Evolutionary conservation across 257 asterid species (phyloP), one percentile per base, ranked within the genome.

Genomic region (Leonotis leonurus): DNA sequence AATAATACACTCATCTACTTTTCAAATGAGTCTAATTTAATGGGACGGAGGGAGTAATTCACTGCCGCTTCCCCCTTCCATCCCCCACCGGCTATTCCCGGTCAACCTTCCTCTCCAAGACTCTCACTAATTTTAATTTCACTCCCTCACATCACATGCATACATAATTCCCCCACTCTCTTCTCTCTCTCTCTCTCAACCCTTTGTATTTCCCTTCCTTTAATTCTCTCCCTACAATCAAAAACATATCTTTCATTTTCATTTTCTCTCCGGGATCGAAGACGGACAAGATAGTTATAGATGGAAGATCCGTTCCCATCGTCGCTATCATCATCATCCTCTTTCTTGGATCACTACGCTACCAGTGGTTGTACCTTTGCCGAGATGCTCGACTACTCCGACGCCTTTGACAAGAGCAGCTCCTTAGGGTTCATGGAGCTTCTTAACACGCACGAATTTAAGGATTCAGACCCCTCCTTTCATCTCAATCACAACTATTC

Each of bases 341-440:
- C 69, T 1, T 70, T 59, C 48, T 18, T 69, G 58, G 88, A 79
- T 62, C 62, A 67, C 25, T 59, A 70, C 56, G 22, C 54, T 29
- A 9, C 21, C n/a, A 68, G 26, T 32, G 14, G 56, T 20, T 59
- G 44, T 41, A 18, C 76, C 17, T 25, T 75, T 3, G 24, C 78
- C 24, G 77, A 70, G 44, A 62, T 75, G 46, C n/a, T 73, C 20
- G 80, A 74, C 4, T 62, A 33, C 46, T 9, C 44, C 21, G 64
- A 29, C 8, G 56, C 27, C 1, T 60, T 1, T 57, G 71, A 71
- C 30, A 67, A 62, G 24, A 52, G 64, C 68, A 32, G 60, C 51
- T 75, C 79, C 0, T 21, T 83, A 62, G 95, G 91, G 69, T 83
- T 83, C 55, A 72, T 84, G 89, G 92, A 84, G 66, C 43, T 86